Evolutionary conservation across 305 asterid species (phyloP), one percentile per base, ranked within the genome.

Genomic region (Fraxinus angustifolia): DNA sequence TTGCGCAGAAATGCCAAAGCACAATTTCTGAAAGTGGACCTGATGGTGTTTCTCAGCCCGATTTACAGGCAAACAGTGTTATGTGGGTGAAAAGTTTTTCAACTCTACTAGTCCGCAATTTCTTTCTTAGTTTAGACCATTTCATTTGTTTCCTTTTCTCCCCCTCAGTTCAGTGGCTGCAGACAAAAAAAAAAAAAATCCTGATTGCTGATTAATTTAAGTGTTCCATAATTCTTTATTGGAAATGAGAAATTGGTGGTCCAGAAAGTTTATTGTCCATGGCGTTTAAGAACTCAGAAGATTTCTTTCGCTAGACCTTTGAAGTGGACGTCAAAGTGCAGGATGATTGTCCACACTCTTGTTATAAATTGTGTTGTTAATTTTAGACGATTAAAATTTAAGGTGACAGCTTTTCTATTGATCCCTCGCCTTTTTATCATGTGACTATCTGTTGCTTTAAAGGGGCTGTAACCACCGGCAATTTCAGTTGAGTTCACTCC

Each of bases 1-100:
- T 92, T 78, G 99, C 99, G 34, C 97, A 93, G 83, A 93, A 92
- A 90, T 95, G 98, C 89, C 97, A 92, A 74, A 92, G 87, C 88
- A 87, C 98, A 65, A 86, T 95, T 67, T 84, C 97, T 72, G 97
- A 95, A 88, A 90, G 93, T 82, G 98, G 98, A 68, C 90, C 97
- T 40, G 95, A 92, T 71, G 99, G 99, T 35, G 82, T 91, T 82
- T 91, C 97, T 79, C 97, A 88, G 82, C 93, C 93, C 80, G 98
- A 93, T 87, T 84, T 95, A 76, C 98, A 93, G 87, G 89, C 97
- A 80, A 93, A 91, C 90, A 91, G 97, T 85, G 95, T 78, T 84
- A 87, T 93, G 99, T 95, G 88, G 88, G 98, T 90, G 62, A 70
- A 77, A 53, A 91, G 97, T 84, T 74, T 14, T 71, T 35, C 74